Conservation (phyloP, 345 rosid species). For the Gossypium raimondii region DNA sequence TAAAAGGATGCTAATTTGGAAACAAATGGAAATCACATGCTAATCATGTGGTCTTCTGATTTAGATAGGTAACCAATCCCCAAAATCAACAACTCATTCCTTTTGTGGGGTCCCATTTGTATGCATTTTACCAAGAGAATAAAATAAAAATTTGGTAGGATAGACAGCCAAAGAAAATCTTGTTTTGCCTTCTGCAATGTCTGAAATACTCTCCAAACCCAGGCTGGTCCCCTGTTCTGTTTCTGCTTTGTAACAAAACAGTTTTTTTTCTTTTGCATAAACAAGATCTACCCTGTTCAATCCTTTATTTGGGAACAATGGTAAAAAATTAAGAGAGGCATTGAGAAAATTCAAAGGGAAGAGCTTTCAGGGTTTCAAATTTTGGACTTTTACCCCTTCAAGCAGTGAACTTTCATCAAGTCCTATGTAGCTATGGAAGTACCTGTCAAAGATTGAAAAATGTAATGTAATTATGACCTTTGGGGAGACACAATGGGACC, state of each 20-base stretch:
- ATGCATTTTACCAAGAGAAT: conserved; percentile 1
- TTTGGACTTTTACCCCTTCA: not conserved
- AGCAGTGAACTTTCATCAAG: not conserved
- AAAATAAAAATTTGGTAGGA: not conserved
- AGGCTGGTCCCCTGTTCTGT: conserved; percentile 1
- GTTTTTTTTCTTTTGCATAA: not conserved
- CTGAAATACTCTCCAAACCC: not conserved
- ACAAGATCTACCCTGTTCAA: not conserved
- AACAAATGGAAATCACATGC: not conserved
- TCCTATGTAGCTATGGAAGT: not conserved
- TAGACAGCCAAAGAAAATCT: not conserved
- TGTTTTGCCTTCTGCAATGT: not conserved
- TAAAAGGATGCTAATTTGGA: not conserved
- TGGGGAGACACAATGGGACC: not conserved
- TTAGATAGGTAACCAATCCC: not conserved
- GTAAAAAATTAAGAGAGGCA: not conserved
- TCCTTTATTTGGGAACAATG: not conserved
- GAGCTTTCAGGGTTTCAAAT: conserved; percentile 2
- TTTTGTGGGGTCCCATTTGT: not conserved
- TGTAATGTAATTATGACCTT: not conserved
- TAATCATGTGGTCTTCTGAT: not conserved
- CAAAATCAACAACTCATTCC: not conserved
- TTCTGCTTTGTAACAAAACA: not conserved
- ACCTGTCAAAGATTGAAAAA: conserved; percentile 4
- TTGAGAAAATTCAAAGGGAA: not conserved